phyloP scores from a whole-genome alignment of 2,329 filamentous ascomycete genomes.

The Aspergillus viridinutans region DNA sequence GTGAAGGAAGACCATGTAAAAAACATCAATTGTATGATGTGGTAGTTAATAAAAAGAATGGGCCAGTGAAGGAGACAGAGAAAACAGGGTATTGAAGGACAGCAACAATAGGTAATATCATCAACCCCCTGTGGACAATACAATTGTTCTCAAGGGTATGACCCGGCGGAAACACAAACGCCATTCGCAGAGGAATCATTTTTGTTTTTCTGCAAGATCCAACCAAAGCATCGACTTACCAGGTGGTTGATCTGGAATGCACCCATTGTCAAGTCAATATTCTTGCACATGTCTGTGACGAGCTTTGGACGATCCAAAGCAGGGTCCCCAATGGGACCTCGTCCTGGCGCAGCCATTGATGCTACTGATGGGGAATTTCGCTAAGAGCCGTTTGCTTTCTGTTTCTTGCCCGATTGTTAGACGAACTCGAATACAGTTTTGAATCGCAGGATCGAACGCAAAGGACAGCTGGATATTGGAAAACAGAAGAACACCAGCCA shows the following conservation, averaged over 20 bases:
- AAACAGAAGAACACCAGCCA: neutral
- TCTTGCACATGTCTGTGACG: constrained; percentile 19
- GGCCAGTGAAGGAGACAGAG: neutral
- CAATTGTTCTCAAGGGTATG: neutral
- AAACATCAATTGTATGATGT: neutral
- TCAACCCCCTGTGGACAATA: neutral
- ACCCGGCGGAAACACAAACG: neutral
- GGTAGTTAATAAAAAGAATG: neutral
- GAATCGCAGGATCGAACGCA: neutral
- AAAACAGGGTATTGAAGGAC: neutral
- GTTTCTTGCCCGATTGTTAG: neutral
- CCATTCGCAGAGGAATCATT: neutral
- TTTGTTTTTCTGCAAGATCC: neutral
- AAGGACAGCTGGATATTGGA: neutral
- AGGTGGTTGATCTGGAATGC: constrained; percentile 20
- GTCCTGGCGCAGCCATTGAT: constrained; percentile 3
- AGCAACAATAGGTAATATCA: neutral
- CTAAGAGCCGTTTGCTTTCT: neutral
- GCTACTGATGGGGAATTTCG: neutral
- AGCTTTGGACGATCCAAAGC: constrained; percentile 18
- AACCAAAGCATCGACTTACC: constrained; percentile 16
- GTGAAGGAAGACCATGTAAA: neutral
- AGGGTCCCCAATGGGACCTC: constrained; percentile 11
- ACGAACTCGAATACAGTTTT: neutral
- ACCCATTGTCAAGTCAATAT: constrained; percentile 20